Base-by-base conservation (phyloP, 2,329 filamentous ascomycete genomes). In the Triangularia setosa region DNA sequence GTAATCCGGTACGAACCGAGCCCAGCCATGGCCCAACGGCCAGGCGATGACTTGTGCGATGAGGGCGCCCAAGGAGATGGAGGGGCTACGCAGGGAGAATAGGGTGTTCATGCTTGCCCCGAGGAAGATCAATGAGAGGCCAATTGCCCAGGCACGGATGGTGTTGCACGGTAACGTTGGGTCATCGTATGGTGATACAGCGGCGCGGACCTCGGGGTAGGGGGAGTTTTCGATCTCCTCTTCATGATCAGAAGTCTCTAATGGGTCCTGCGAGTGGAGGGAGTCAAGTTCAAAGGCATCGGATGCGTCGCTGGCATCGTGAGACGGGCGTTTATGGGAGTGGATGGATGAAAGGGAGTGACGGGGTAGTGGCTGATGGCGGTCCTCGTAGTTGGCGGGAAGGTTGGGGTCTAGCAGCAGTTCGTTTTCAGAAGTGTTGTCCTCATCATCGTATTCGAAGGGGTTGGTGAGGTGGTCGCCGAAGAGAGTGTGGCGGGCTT, bases 41-140 rank as follows among this genome's bases (percentile, higher is more conserved):
- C 86, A 89, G 3, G 86, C 84, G 52, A 89, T 80, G 64, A 89
- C 83, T 73, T 89, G 85, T 1, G 86, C 86, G 28, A 89, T 83
- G 30, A 89, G 80, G 27, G 85, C 77, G 1, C 85, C 84, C 58
- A 89, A 80, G 40, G 81, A 79, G 69, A 89, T 89, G 16, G 84
- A 83, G 0, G 87, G 87, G 59, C 81, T 79, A n/a, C 85, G 81
- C 62, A 89, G 79, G 2, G 82, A 89, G 72, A 87, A 87, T 58
- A 89, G 77, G 5, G 86, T 87, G 73, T 89, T 89, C 78, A 83
- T 83, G 6, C 80, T 84, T 4, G 86, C 84, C 12, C 86, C 85
- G 6, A 87, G 58, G 1, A 85, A 76, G 11, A 86, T 84, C 25
- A 88, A 79, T 3, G 76, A 67, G 60, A 89, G 69, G 3, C 87